Conservation (phyloP, 2,329 filamentous ascomycete genomes). For the Purpureocillium lavendulum region DNA sequence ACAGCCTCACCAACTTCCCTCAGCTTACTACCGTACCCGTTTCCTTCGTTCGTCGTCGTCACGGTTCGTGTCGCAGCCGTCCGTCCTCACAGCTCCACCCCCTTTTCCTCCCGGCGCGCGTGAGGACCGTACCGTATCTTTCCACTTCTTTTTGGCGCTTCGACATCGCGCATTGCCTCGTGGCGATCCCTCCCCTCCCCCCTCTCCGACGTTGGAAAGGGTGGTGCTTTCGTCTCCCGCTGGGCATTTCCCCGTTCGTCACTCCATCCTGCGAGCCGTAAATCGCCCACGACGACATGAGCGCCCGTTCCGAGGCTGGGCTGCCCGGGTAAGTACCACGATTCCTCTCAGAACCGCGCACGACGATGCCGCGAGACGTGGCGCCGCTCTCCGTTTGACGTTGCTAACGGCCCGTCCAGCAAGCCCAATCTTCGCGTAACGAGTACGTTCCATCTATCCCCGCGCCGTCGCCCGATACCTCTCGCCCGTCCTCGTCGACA, state of each 20-base stretch:
- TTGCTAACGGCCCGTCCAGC: conserved; percentile 35
- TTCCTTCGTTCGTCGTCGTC: not conserved
- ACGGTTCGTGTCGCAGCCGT: not conserved
- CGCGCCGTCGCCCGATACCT: conserved; percentile 8
- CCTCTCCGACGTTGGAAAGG: not conserved
- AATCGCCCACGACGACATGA: conserved; percentile 10
- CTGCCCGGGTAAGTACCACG: conserved; percentile 23
- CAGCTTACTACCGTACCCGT: not conserved
- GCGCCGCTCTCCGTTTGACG: not conserved
- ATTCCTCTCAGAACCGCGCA: too few species aligned
- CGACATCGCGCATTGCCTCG: too few species aligned
- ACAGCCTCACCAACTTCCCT: conserved; percentile 6
- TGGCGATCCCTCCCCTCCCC: too few species aligned
- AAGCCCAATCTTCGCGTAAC: conserved; percentile 87
- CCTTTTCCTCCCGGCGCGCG: too few species aligned
- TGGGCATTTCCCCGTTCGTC: conserved; percentile 1
- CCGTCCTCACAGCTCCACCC: too few species aligned
- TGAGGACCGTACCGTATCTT: too few species aligned
- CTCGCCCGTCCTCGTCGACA: not conserved
- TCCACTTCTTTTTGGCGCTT: too few species aligned
- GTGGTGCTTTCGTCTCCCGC: not conserved
- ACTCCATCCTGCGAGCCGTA: conserved; percentile 2
- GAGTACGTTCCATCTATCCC: conserved; percentile 50
- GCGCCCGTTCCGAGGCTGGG: conserved; percentile 27
- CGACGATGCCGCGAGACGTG: not conserved